Percentiles rank a stretch among this genome's conserved stretches.
These are phyloP conservation scores for Backusella parvicylindrica DNA, from an alignment of 192 early-diverging fungal species.

Conservation along the genomic window DNA sequence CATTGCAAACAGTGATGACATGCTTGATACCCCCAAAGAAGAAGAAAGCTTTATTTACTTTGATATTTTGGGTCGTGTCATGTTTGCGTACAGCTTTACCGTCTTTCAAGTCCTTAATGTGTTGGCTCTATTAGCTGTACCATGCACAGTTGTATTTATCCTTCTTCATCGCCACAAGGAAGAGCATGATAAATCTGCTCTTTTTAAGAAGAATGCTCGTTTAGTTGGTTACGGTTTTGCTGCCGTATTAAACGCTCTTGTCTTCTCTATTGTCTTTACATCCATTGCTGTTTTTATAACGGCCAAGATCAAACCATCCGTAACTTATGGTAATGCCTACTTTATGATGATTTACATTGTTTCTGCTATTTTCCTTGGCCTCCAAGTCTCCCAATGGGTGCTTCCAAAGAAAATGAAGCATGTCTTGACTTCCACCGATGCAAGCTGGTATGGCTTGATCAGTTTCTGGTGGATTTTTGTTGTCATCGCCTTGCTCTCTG, in stretches of 20 bases:
- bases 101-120: slow-evolving; percentile 15
- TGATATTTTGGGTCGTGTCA: slow-evolving; percentile 41
- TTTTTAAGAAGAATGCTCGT: background rate
- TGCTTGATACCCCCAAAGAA: slow-evolving; percentile 22
- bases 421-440: background rate
- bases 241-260: background rate
- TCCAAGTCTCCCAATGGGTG: slow-evolving; percentile 6
- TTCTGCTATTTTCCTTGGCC: slow-evolving; percentile 13
- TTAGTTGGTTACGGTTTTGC: background rate
- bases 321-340: slow-evolving; percentile 18
- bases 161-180: background rate
- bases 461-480: slow-evolving; percentile 42
- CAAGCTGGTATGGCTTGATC: slow-evolving; percentile 24
- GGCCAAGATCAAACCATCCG: background rate
- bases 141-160: background rate
- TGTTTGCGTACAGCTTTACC: slow-evolving; percentile 24
- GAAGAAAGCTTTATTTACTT: slow-evolving; percentile 37
- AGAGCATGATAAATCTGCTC: background rate
- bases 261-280: background rate
- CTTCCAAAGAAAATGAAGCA: background rate
- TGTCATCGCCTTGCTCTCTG: slow-evolving; percentile 21
- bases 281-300: background rate
- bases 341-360: slow-evolving; percentile 4
- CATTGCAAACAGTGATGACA: slow-evolving; percentile 45
- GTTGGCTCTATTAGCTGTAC: slow-evolving; percentile 1